Conservation (phyloP, 257 asterid genomes). For the Buddleja alternifolia region DNA sequence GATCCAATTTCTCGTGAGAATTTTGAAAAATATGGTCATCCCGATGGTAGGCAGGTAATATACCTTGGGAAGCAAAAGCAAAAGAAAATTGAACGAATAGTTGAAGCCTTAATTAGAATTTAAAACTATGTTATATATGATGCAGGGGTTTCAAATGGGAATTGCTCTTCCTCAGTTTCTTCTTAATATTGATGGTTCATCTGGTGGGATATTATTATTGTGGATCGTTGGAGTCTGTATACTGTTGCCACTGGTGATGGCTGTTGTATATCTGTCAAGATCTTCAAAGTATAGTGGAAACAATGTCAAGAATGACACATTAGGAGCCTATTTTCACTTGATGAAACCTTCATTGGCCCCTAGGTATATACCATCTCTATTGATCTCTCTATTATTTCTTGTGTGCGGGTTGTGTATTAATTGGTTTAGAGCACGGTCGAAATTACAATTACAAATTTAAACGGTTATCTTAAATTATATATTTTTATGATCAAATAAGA, state of each 20-base stretch:
- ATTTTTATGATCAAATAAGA: too few relatives aligned
- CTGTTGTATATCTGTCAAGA: slow-evolving; percentile 72
- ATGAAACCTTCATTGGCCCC: slow-evolving; percentile 91
- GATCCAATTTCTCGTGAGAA: slow-evolving; percentile 94
- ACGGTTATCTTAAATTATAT: slow-evolving; percentile 15
- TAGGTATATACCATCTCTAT: slow-evolving; percentile 46
- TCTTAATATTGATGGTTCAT: slow-evolving; percentile 72
- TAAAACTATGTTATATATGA: slow-evolving; percentile 26
- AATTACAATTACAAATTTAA: neutral
- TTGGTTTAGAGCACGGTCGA: neutral
- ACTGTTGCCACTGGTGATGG: slow-evolving; percentile 76
- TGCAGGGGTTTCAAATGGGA: slow-evolving; percentile 94
- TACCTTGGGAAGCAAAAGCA: neutral
- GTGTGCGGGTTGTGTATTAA: slow-evolving; percentile 11
- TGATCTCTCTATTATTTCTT: slow-evolving; percentile 1
- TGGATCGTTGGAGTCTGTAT: slow-evolving; percentile 75
- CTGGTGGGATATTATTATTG: slow-evolving; percentile 70
- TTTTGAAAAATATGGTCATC: slow-evolving; percentile 95
- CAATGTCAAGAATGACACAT: slow-evolving; percentile 74
- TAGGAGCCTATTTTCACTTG: slow-evolving; percentile 67
- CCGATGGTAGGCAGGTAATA: slow-evolving; percentile 97
- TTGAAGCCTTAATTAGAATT: slow-evolving; percentile 11
- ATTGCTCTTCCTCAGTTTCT: slow-evolving; percentile 92
- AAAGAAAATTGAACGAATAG: slow-evolving; percentile 13
- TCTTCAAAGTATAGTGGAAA: slow-evolving; percentile 82